Conservation (phyloP, 169 alveolate species). For the Eimeria maxima region DNA sequence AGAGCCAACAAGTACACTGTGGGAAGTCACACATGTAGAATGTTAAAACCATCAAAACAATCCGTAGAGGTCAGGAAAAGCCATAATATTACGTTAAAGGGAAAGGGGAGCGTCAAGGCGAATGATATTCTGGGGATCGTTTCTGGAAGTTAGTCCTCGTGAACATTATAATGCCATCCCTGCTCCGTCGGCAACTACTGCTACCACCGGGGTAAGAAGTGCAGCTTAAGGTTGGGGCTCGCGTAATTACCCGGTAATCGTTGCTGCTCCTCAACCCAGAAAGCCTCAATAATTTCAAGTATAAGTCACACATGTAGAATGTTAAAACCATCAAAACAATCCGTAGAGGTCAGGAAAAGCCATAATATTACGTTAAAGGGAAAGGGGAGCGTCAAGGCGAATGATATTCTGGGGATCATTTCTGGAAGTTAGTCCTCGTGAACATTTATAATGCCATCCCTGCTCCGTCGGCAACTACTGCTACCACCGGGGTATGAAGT, state of each 20-base stretch:
- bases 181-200: neutral
- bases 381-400: no score
- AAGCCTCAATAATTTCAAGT: no score
- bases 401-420: no score
- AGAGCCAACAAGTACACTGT: neutral
- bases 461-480: neutral
- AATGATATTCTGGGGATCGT: no score
- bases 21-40: neutral
- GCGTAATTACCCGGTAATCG: neutral
- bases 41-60: neutral
- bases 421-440: neutral
- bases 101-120: no score
- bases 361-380: no score
- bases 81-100: no score
- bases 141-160: neutral
- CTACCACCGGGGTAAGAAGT: neutral
- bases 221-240: neutral
- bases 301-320: neutral
- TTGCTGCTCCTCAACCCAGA: neutral
- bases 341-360: neutral
- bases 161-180: neutral
- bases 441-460: neutral
- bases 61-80: neutral
- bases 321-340: neutral
- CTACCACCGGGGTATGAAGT: neutral